Percentiles rank a stretch among this genome's conserved stretches.
Conservation (phyloP, 106 monocot species). For the Triglochin maritima region DNA sequence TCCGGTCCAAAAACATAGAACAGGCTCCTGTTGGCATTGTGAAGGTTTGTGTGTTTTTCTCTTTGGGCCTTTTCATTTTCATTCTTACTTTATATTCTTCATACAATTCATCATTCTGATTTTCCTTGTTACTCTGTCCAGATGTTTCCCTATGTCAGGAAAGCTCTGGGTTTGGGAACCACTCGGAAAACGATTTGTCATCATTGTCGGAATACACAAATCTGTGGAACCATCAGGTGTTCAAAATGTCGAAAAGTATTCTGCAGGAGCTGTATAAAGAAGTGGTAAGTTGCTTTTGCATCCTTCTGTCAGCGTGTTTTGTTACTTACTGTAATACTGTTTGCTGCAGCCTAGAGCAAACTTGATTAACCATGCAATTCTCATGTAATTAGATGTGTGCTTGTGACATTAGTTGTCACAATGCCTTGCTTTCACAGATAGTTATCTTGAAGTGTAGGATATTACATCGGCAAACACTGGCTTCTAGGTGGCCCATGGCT, state of each 20-base stretch:
- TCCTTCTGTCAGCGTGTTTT: background rate
- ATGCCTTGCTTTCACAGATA: background rate
- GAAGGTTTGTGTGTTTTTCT: conserved; percentile 22
- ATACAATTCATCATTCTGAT: no score
- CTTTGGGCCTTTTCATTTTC: background rate
- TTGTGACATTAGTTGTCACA: background rate
- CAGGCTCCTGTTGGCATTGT: conserved; percentile 25
- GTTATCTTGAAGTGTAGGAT: background rate
- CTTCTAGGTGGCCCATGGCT: no score
- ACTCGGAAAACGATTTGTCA: conserved; percentile 33
- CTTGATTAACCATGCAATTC: no score
- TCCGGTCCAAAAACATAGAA: conserved; percentile 83
- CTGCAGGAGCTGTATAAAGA: conserved; percentile 44
- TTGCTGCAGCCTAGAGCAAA: no score
- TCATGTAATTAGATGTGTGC: background rate
- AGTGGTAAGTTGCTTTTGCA: conserved; percentile 24
- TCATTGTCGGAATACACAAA: conserved; percentile 23
- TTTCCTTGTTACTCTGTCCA: conserved; percentile 2
- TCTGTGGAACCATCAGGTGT: conserved; percentile 17
- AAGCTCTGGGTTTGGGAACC: conserved; percentile 16
- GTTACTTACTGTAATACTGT: no score
- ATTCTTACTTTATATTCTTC: background rate
- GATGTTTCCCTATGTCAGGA: conserved; percentile 33
- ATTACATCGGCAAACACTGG: background rate
- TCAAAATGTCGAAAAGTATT: conserved; percentile 21